A percentile compares a stretch with the other conserved stretches of the same genome.
Evolutionary conservation across 176 grass and related monocot genomes (phyloP).

Genomic region (Oryza brachyantha): DNA sequence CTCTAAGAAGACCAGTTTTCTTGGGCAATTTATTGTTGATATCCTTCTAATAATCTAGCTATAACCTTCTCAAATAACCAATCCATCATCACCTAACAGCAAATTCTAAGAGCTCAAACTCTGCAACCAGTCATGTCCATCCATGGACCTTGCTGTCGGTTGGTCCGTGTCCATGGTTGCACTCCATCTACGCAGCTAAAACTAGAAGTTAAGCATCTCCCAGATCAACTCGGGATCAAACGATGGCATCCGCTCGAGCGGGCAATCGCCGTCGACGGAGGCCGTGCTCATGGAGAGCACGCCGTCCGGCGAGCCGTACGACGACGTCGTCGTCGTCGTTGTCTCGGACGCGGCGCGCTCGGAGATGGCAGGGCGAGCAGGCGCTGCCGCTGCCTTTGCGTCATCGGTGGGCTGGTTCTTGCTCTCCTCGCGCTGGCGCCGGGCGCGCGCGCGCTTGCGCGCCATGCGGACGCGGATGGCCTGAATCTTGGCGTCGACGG

Average conservation of each 20-base stretch:
- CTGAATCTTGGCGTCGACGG: conserved; percentile 88
- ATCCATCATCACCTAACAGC: conserved; percentile 18
- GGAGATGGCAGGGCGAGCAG: neutral
- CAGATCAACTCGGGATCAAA: conserved; percentile 89
- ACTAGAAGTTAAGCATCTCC: conserved; percentile 69
- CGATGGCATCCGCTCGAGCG: conserved; percentile 67
- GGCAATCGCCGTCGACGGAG: conserved; percentile 42
- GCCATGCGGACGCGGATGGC: conserved; percentile 80
- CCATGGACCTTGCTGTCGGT: conserved; percentile 1
- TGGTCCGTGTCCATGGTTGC: conserved; percentile 2
- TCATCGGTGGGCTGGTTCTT: neutral
- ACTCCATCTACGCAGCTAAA: conserved; percentile 36
- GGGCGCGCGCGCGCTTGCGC: conserved; percentile 42
- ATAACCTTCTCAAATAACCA: conserved; percentile 13
- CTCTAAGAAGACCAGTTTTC: conserved; percentile 21
- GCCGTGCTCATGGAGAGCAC: conserved; percentile 18
- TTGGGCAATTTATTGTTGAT: conserved; percentile 32
- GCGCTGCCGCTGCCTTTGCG: neutral
- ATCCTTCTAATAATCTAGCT: conserved; percentile 29
- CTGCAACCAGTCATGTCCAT: conserved; percentile 15
- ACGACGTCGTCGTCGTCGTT: neutral
- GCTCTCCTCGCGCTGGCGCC: conserved; percentile 31
- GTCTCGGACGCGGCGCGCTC: conserved; percentile 28
- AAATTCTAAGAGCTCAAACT: conserved; percentile 20
- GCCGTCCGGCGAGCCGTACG: conserved; percentile 34